A percentile compares a stretch with the other conserved stretches of the same genome.
Conservation (phyloP, 495 filamentous ascomycete species). For the Penicillium pancosmium region DNA sequence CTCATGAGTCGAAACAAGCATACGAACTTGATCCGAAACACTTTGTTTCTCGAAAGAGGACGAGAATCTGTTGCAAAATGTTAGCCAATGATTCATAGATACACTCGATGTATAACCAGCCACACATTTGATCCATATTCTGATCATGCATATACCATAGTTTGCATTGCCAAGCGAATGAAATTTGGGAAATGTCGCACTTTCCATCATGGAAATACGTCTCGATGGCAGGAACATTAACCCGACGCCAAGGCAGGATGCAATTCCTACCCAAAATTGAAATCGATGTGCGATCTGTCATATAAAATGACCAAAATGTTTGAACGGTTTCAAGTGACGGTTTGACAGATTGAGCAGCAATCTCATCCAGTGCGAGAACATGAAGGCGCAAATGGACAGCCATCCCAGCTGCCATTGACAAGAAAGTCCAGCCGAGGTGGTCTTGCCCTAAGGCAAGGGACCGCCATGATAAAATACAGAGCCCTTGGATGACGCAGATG, state of each 20-base stretch:
- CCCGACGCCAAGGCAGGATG: slow-evolving; percentile 13
- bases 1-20: slow-evolving; percentile 5
- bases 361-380: slow-evolving; percentile 12
- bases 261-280: slow-evolving; percentile 17
- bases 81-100: neutral
- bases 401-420: slow-evolving; percentile 16
- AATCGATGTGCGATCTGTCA: slow-evolving; percentile 14
- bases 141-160: slow-evolving; percentile 19
- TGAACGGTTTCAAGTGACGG: slow-evolving; percentile 2
- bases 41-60: slow-evolving; percentile 5
- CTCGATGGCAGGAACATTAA: slow-evolving; percentile 14
- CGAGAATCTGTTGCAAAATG: slow-evolving; percentile 1
- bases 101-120: neutral
- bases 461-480: slow-evolving; percentile 13
- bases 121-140: slow-evolving; percentile 20
- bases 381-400: slow-evolving; percentile 16
- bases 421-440: slow-evolving; percentile 14
- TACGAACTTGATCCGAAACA: slow-evolving; percentile 1
- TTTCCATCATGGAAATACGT: neutral
- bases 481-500: slow-evolving; percentile 14
- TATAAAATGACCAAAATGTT: slow-evolving; percentile 18
- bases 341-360: neutral
- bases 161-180: slow-evolving; percentile 20
- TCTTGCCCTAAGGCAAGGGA: slow-evolving; percentile 13
- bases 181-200: slow-evolving; percentile 4